phyloP scores from a whole-genome alignment of 495 filamentous ascomycete genomes.

The Lasiosphaeria miniovina region DNA sequence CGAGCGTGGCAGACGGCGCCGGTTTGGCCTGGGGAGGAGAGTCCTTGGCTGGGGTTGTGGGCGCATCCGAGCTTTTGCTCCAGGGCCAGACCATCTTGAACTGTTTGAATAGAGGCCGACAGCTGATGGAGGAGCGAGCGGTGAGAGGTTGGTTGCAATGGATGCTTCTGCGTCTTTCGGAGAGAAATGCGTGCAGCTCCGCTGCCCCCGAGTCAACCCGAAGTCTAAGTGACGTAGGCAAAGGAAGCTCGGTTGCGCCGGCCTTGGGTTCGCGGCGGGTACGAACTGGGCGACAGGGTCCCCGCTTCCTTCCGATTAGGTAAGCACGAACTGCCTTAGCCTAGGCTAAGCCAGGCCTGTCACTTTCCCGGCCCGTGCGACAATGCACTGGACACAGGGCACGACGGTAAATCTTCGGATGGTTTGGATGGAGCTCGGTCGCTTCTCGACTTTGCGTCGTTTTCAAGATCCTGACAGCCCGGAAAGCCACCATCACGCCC shows the following conservation, averaged over 20 bases:
- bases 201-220: too few species aligned
- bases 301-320: too few species aligned
- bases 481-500: constrained; percentile 8
- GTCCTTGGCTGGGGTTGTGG: constrained; percentile 24
- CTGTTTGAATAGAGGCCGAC: background rate
- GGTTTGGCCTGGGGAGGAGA: constrained; percentile 27
- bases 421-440: constrained; percentile 11
- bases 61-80: constrained; percentile 39
- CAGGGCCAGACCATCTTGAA: constrained; percentile 37
- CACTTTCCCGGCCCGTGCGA: too few species aligned
- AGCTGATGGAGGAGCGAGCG: background rate
- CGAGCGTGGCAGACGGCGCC: constrained; percentile 4
- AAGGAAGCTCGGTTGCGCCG: too few species aligned
- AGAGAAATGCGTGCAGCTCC: too few species aligned
- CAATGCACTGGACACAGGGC: too few species aligned
- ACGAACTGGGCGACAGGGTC: too few species aligned
- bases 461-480: constrained; percentile 18
- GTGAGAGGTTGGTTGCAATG: background rate
- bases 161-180: background rate
- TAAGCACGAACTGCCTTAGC: background rate
- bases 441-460: constrained; percentile 21
- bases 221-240: too few species aligned
- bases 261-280: too few species aligned
- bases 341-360: too few species aligned
- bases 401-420: constrained; percentile 17